phyloP scores from a whole-genome alignment of 176 grass and related monocot genomes.

The Oryza glumipatula region DNA sequence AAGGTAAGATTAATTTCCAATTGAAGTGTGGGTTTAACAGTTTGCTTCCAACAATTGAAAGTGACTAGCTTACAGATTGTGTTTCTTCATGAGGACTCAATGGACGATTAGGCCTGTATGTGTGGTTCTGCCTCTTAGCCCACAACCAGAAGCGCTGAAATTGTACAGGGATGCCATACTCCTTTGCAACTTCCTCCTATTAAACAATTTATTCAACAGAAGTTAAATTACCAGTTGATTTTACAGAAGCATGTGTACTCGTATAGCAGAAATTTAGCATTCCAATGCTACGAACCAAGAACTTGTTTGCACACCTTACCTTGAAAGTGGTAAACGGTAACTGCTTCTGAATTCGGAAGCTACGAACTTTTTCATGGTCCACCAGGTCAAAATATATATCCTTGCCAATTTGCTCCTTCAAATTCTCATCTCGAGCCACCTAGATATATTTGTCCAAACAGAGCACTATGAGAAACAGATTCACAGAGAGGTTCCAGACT shows the following conservation, averaged over 20 bases:
- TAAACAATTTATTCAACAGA: slow-evolving; percentile 15
- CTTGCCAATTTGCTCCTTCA: slow-evolving; percentile 77
- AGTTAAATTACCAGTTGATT: not conserved
- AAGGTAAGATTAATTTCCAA: not conserved
- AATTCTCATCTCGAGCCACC: slow-evolving; percentile 82
- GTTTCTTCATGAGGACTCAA: slow-evolving; percentile 62
- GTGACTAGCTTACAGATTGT: slow-evolving; percentile 62
- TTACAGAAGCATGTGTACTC: not conserved
- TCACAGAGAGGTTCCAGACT: slow-evolving; percentile 22
- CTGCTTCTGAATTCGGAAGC: slow-evolving; percentile 93
- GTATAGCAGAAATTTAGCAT: not conserved
- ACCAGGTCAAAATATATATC: slow-evolving; percentile 91
- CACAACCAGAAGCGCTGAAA: slow-evolving; percentile 86
- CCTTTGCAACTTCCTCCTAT: slow-evolving; percentile 85
- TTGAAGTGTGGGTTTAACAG: not conserved
- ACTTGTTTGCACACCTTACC: slow-evolving; percentile 48
- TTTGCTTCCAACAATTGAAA: slow-evolving; percentile 24
- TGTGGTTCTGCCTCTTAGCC: slow-evolving; percentile 93
- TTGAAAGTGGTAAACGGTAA: slow-evolving; percentile 76
- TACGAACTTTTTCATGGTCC: slow-evolving; percentile 91
- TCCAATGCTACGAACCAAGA: slow-evolving; percentile 3
- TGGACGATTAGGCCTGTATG: slow-evolving; percentile 75
- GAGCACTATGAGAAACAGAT: not conserved
- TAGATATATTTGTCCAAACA: slow-evolving; percentile 34
- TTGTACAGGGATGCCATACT: slow-evolving; percentile 83